Evolutionary conservation across 2,329 filamentous ascomycete genomes (phyloP), one percentile per base, ranked within the genome.

Genomic region (Colletotrichum phormii): DNA sequence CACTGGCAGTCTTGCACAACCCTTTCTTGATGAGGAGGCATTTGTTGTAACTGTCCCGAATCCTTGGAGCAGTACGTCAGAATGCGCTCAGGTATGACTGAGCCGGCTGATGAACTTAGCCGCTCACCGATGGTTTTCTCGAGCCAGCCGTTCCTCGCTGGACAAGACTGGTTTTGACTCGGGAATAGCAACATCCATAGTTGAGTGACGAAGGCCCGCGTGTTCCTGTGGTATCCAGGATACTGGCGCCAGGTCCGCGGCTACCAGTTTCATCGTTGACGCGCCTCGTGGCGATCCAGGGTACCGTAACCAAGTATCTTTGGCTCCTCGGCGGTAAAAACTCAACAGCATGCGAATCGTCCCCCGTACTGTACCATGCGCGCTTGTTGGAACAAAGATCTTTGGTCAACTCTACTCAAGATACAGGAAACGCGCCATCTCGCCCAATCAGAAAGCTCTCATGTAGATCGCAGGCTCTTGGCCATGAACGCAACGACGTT

Each of bases 321-420:
- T 22, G 42, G 42, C 42, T 22, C 60, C 42, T 37, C 31, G 46
- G 13, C 49, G 61, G 22, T 35, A 7, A 24, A 22, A 18, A 15
- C 26, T 15, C 54, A 57, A 64, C 12, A 11, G 18, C 15, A 15
- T n/a, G 33, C 22, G 24, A 13, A 8, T 5, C 9, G 31, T 22
- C 8, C 46, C 61, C 12, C 13, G 33, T 46, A 4, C 51, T 42
- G 24, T 5, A 57, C 22, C 35, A 29, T 64, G 51, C 62, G 62
- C 62, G 62, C 62, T 64, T 64, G 62, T 31, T 31, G 62, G 49
- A 42, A 15, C n/a, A 24, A 12, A 42, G 49, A 42, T n/a, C 22
- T 29, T 24, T 53, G 46, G 9, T 64, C 5, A 31, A 11, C 62
- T 57, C n/a, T 2, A 31, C 51, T 33, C 15, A 26, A 22, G 26